Base-by-base conservation (phyloP, 768 basidiomycete genomes). In the Russula ochroleuca region DNA sequence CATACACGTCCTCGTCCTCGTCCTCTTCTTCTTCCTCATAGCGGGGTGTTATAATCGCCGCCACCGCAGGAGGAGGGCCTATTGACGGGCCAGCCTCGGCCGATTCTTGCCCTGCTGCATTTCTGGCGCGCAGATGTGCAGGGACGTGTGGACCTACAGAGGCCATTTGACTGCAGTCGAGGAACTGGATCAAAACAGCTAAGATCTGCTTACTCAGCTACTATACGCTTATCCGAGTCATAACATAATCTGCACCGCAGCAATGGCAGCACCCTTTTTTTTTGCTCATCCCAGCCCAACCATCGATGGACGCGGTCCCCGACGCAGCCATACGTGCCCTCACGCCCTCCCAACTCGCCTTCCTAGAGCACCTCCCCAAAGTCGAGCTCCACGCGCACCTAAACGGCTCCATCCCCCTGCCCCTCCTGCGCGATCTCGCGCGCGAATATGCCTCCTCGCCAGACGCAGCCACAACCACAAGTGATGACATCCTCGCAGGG, bases 381-480 rank as follows among this genome's bases (percentile, higher is more conserved):
- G 90, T 91, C 1, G 92, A 94, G 70, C 80, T 94, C 0, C 92
- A 93, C 65, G 92, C 91, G 0, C 91, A 93, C 70, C 81, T 92
- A 5, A 92, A 92, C 68, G 91, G 91, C 0, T 93, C 85, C 11
- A 92, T 94, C 38, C 92, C 92, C 0, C 74, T 92, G 28, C 57
- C 74, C 0, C 74, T 83, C 31, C 79, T 93, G 0, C 83, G 84
- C 65, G 79, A 83, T 9, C 82, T 94, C 15, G 88, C 86, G 0
- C 67, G 68, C 10, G 78, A 83, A 38, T 78, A 72, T 59, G 59
- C 66, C 1, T 19, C 67, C 10, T 23, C 57, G 15, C 9, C 35
- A n/a, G n/a, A n/a, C n/a, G n/a, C n/a, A 1, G 13, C 28, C 17
- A 14, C 1, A 23, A 0, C 19, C 14, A 14, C 25, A 4, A n/a